Percentiles rank a stretch among this genome's conserved stretches.
Conservation (phyloP, 2,329 filamentous ascomycete species). For the Bipolaris sorokiniana region DNA sequence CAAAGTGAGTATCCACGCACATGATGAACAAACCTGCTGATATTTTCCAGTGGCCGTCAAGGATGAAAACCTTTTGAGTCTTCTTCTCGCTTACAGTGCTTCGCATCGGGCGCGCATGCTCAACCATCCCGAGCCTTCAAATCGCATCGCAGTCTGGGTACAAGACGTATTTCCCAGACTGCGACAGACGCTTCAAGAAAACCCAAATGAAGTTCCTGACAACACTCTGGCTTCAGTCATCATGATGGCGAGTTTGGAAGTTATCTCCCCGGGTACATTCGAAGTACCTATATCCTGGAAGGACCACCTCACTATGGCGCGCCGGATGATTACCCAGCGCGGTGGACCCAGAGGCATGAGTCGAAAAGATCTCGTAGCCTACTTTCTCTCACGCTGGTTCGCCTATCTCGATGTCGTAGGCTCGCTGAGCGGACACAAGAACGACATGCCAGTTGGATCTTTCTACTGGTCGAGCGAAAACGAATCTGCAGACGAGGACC, state of each 20-base stretch:
- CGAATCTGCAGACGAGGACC: slow-evolving; percentile 64
- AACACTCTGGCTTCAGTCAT: slow-evolving; percentile 80
- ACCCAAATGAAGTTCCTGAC: slow-evolving; percentile 64
- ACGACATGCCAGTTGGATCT: slow-evolving; percentile 50
- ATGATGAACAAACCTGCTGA: slow-evolving; percentile 12
- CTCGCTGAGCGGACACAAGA: slow-evolving; percentile 66
- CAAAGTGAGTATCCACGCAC: slow-evolving; percentile 57
- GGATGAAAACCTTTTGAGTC: slow-evolving; percentile 74
- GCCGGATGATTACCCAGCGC: slow-evolving; percentile 74
- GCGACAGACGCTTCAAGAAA: slow-evolving; percentile 65
- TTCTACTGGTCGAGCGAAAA: slow-evolving; percentile 54
- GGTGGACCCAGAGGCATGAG: slow-evolving; percentile 63
- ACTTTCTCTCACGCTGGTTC: slow-evolving; percentile 82
- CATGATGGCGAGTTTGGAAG: slow-evolving; percentile 83
- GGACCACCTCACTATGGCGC: slow-evolving; percentile 75
- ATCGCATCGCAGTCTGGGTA: slow-evolving; percentile 81
- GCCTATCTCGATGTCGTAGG: slow-evolving; percentile 83
- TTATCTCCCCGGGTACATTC: slow-evolving; percentile 81
- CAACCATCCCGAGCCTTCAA: slow-evolving; percentile 73
- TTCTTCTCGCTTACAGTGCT: slow-evolving; percentile 83
- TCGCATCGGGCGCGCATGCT: slow-evolving; percentile 79
- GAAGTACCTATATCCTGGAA: slow-evolving; percentile 84
- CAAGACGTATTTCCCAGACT: slow-evolving; percentile 78
- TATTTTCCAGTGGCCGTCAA: slow-evolving; percentile 64
- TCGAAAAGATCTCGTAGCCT: slow-evolving; percentile 62